These are phyloP conservation scores for Phellinidium pouzarii DNA, from an alignment of 1,284 basidiomycete species.

Conservation along the genomic window DNA sequence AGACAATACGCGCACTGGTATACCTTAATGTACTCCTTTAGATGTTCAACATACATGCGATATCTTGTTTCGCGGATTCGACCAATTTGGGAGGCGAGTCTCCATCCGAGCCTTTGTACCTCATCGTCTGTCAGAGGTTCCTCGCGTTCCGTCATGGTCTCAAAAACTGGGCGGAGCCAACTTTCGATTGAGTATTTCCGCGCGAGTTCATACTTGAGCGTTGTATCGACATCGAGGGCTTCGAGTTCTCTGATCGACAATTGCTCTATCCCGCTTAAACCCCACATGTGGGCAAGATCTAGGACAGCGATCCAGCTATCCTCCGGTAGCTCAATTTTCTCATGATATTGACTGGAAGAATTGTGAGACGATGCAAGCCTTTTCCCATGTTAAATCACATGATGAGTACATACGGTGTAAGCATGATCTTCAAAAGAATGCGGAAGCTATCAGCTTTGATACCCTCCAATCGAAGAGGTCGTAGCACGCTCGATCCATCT, in stretches of 20 bases:
- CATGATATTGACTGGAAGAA: not conserved
- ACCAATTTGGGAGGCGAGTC: not conserved
- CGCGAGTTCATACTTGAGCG: not conserved
- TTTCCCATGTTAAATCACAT: not conserved
- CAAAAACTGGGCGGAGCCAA: not conserved
- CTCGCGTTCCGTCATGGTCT: not conserved
- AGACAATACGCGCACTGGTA: too few relatives aligned
- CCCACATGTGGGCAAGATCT: slow-evolving; percentile 11
- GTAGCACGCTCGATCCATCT: not conserved
- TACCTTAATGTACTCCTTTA: not conserved
- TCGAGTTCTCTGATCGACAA: not conserved
- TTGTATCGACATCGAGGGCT: not conserved
- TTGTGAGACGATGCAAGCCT: slow-evolving; percentile 9
- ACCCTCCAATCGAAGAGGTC: slow-evolving; percentile 3
- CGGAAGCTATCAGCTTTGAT: not conserved
- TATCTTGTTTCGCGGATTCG: not conserved
- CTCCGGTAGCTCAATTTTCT: not conserved
- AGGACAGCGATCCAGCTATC: slow-evolving; percentile 6
- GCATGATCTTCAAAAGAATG: slow-evolving; percentile 1
- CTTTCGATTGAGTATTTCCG: not conserved
- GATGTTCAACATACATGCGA: too few relatives aligned
- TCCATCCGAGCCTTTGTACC: slow-evolving; percentile 2
- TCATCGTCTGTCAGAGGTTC: slow-evolving; percentile 6
- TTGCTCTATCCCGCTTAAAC: not conserved
- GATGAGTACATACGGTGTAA: slow-evolving; percentile 2